Percentiles rank a stretch among this genome's conserved stretches.
Evolutionary conservation across 2,329 filamentous ascomycete species (phyloP).

Genomic region (Colletotrichum brevisporum): DNA sequence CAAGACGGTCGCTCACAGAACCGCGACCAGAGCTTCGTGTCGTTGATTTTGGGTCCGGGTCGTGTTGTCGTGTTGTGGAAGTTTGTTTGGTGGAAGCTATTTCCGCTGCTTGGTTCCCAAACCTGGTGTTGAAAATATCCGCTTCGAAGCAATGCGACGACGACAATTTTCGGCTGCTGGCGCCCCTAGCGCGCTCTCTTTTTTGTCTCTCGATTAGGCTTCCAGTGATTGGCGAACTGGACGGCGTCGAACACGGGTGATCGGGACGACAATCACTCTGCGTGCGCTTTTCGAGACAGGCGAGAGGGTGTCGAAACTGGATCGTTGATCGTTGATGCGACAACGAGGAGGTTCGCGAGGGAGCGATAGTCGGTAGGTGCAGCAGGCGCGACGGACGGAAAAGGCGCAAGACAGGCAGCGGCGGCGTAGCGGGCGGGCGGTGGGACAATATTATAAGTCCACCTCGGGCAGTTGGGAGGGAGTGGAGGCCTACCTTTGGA

Average conservation of each 20-base stretch:
- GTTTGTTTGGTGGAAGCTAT: conserved; percentile 1
- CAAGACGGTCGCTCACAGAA: not conserved
- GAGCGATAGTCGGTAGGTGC: conserved; percentile 11
- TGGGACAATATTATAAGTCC: conserved; percentile 39
- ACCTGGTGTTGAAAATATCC: conserved; percentile 14
- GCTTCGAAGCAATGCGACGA: conserved; percentile 22
- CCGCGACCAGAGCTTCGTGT: not conserved
- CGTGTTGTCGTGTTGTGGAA: not conserved
- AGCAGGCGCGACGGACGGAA: conserved; percentile 24
- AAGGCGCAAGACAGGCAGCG: conserved; percentile 9
- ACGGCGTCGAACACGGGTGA: too few relatives aligned
- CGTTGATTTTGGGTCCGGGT: conserved; percentile 20
- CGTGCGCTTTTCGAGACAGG: not conserved
- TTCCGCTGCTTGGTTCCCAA: conserved; percentile 24
- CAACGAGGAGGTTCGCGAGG: conserved; percentile 2
- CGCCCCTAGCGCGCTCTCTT: not conserved
- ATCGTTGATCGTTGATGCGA: conserved; percentile 2
- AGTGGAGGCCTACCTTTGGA: conserved; percentile 27
- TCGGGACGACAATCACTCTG: too few relatives aligned
- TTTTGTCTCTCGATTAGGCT: not conserved
- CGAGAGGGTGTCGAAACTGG: not conserved
- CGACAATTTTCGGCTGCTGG: conserved; percentile 5
- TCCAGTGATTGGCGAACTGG: not conserved
- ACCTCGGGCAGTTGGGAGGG: conserved; percentile 15
- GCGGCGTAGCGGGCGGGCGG: conserved; percentile 18